Evolutionary conservation across 495 filamentous ascomycete species (phyloP).

Genomic region (Lepidopterella palustris): DNA sequence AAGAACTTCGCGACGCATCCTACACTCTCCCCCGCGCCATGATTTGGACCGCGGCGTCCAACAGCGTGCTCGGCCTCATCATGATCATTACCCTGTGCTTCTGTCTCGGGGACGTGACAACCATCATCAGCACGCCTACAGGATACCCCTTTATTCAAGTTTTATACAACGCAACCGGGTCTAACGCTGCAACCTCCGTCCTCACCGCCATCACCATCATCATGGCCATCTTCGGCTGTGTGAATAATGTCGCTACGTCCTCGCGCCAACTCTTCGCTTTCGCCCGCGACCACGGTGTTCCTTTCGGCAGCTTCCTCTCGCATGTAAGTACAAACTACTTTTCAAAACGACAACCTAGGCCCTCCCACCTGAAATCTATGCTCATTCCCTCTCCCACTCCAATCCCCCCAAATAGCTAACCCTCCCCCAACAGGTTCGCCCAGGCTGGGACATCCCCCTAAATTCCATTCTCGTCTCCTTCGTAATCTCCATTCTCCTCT

Average conservation of each 20-base stretch:
- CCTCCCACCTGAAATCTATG: too few relatives aligned
- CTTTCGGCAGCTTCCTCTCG: constrained; percentile 11
- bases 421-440: constrained; percentile 33
- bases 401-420: too few relatives aligned
- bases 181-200: constrained; percentile 18
- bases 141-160: constrained; percentile 32
- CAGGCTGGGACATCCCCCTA: constrained; percentile 46
- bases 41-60: constrained; percentile 17
- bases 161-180: constrained; percentile 26
- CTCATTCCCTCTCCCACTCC: too few relatives aligned
- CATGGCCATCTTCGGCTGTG: constrained; percentile 38
- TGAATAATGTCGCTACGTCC: constrained; percentile 38
- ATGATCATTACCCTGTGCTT: constrained; percentile 32
- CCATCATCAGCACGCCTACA: constrained; percentile 17
- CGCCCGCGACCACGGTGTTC: constrained; percentile 17
- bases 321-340: constrained; percentile 17
- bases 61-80: constrained; percentile 25
- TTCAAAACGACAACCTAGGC: not conserved
- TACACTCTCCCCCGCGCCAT: constrained; percentile 26
- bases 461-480: constrained; percentile 47
- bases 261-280: constrained; percentile 30
- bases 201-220: constrained; percentile 32
- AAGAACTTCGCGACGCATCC: constrained; percentile 31
- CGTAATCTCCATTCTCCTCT: constrained; percentile 43
- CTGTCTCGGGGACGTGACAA: constrained; percentile 24